Percentiles rank a stretch among this genome's conserved stretches.
These are phyloP conservation scores for Scolecobasidium constrictum DNA, from an alignment of 2,329 filamentous ascomycete genomes.

Conservation along the genomic window DNA sequence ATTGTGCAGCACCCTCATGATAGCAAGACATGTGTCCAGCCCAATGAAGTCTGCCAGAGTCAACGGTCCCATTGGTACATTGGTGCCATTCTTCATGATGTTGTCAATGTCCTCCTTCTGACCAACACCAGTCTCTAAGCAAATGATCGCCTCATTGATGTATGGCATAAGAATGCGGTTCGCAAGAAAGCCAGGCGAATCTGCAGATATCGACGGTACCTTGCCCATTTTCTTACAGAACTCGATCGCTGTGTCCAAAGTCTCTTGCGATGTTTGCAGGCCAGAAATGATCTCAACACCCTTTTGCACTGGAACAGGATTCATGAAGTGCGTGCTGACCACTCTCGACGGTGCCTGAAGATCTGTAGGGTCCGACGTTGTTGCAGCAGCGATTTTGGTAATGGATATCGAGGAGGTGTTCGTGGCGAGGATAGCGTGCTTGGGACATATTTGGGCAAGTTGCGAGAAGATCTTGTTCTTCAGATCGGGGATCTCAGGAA, in stretches of 20 bases:
- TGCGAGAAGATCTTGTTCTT: conserved; percentile 81
- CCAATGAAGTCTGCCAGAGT: conserved; percentile 95
- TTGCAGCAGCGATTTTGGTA: conserved; percentile 85
- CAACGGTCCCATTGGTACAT: conserved; percentile 94
- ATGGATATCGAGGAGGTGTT: conserved; percentile 99
- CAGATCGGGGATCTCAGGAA: conserved; percentile 80
- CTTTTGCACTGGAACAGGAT: conserved; percentile 92
- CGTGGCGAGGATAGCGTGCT: conserved; percentile 84
- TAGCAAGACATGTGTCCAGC: conserved; percentile 87
- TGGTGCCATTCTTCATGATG: conserved; percentile 99
- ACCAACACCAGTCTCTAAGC: conserved; percentile 86
- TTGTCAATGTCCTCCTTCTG: conserved; percentile 83
- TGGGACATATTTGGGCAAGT: conserved; percentile 69
- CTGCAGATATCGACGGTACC: conserved; percentile 73
- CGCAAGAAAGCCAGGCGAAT: conserved; percentile 87
- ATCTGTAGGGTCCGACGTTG: conserved; percentile 66
- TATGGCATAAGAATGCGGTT: conserved; percentile 98
- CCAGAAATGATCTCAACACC: conserved; percentile 96
- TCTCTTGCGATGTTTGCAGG: conserved; percentile 76
- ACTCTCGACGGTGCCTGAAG: conserved; percentile 76
- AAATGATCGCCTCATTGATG: conserved; percentile 96
- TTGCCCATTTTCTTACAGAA: conserved; percentile 94
- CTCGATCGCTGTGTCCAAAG: conserved; percentile 68
- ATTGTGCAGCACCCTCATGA: conserved; percentile 88
- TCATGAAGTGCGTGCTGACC: conserved; percentile 98